A percentile compares a stretch with the other conserved stretches of the same genome.
phyloP scores from a whole-genome alignment of 345 rosid species.

The Reutealis trisperma region DNA sequence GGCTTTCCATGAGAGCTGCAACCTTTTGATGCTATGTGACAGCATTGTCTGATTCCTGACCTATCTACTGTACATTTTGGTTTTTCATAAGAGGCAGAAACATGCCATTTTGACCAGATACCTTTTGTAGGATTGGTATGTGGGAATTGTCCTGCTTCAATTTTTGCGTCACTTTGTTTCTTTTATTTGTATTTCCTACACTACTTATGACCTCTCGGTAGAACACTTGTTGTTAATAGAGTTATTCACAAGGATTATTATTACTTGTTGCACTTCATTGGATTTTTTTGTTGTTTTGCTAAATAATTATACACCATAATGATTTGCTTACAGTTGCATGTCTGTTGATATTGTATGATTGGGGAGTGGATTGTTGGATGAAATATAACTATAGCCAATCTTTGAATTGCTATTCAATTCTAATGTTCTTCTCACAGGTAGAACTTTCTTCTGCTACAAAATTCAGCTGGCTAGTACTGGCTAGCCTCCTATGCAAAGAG shows the following conservation, averaged over 20 bases:
- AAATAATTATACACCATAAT: neutral
- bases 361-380: too few relatives aligned
- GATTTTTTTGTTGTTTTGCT: neutral
- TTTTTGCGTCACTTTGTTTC: slow-evolving; percentile 1
- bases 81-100: slow-evolving; percentile 20
- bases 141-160: slow-evolving; percentile 16
- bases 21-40: too few relatives aligned
- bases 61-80: slow-evolving; percentile 30
- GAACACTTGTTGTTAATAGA: slow-evolving; percentile 1
- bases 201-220: neutral
- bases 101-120: slow-evolving; percentile 9
- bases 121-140: slow-evolving; percentile 17
- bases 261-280: neutral
- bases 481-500: too few relatives aligned
- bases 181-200: slow-evolving; percentile 8
- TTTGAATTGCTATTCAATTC: too few relatives aligned
- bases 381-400: too few relatives aligned
- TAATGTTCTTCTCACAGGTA: too few relatives aligned
- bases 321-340: neutral
- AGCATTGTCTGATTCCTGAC: too few relatives aligned
- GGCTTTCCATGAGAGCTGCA: neutral
- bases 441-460: too few relatives aligned
- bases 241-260: slow-evolving; percentile 2
- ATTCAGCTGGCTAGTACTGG: too few relatives aligned
- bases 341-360: too few relatives aligned